Base-by-base conservation (phyloP, 73 alveolate genomes). In the Breviolum minutum region DNA sequence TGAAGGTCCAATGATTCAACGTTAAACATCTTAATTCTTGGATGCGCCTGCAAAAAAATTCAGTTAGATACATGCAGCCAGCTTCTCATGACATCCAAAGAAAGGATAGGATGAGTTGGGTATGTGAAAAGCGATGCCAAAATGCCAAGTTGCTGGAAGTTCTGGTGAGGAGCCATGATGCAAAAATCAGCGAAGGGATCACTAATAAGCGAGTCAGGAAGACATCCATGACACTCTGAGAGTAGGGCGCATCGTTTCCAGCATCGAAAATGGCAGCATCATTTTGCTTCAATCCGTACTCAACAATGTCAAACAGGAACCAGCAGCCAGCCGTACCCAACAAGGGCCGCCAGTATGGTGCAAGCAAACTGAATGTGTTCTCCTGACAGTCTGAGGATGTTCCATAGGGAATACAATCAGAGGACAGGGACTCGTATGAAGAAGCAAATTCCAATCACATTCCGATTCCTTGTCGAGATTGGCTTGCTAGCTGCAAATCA, bases 251-350 rank as follows among this genome's bases (percentile, higher is more conserved):
- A 26, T 83, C 92, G n/a, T 10, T 60, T 61, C 74, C 70, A 19
- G 92, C 10, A 27, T 48, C 30, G 54, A 90, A 90, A 30, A 90
- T 90, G 60, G 96, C 96, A 16, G 96, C 96, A 29, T 90, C 96
- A 61, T 90, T 90, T 62, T 90, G 96, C 96, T 90, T 90, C 77
- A 90, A n/a, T 32, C 96, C 96, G 60, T 90, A 90, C 96, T 71
- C 96, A 9, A 71, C 96, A 22, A 90, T 71, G 74, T 90, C 96
- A 24, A 40, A 90, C 77, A 90, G 87, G 74, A 90, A 71, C 96
- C 96, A 90, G 32, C 87, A 69, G 32, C 96, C 88, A 11, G 96
- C 96, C 13, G 96, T 90, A 29, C 96, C 87, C 88, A 90, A 61
- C 29, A 90, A 29, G 7, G 96, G 77, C 40, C 96, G 87, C 87